Evolutionary conservation across 192 early-diverging fungal genomes (phyloP).

Genomic region (Chytriomyces hyalinus): DNA sequence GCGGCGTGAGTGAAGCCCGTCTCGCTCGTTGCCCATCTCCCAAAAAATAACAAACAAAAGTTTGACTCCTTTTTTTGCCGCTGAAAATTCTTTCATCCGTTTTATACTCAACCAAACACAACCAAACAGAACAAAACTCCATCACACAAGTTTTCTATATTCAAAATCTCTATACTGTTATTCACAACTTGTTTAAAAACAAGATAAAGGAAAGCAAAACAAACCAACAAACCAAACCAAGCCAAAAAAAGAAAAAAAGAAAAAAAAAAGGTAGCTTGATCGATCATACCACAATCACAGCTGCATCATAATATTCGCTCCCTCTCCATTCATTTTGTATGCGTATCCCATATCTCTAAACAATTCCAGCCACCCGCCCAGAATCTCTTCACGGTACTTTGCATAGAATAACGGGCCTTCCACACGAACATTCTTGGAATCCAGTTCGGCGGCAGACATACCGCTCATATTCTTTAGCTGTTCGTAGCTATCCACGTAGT

Average conservation of each 20-base stretch:
- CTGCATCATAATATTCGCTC: conserved; percentile 16
- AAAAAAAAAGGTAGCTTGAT: not conserved
- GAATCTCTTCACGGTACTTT: conserved; percentile 16
- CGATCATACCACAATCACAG: not conserved
- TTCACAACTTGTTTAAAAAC: not conserved
- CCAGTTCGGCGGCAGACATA: conserved; percentile 7
- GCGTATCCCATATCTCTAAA: conserved; percentile 23
- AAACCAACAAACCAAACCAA: not conserved
- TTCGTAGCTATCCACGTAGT: conserved; percentile 18
- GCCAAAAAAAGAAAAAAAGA: no score
- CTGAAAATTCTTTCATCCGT: not conserved
- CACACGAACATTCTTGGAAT: conserved; percentile 9
- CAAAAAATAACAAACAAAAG: not conserved
- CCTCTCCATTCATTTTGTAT: not conserved
- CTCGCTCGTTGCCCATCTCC: not conserved
- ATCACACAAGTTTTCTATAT: no score
- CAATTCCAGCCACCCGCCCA: conserved; percentile 11
- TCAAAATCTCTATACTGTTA: no score
- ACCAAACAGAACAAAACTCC: no score
- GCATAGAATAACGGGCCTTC: conserved; percentile 5
- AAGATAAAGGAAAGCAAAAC: not conserved
- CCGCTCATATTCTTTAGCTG: not conserved
- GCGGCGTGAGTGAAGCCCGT: not conserved
- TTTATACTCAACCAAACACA: not conserved
- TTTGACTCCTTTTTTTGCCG: not conserved